These are phyloP conservation scores for Echium plantagineum DNA, from an alignment of 257 asterid species.

Conservation along the genomic window DNA sequence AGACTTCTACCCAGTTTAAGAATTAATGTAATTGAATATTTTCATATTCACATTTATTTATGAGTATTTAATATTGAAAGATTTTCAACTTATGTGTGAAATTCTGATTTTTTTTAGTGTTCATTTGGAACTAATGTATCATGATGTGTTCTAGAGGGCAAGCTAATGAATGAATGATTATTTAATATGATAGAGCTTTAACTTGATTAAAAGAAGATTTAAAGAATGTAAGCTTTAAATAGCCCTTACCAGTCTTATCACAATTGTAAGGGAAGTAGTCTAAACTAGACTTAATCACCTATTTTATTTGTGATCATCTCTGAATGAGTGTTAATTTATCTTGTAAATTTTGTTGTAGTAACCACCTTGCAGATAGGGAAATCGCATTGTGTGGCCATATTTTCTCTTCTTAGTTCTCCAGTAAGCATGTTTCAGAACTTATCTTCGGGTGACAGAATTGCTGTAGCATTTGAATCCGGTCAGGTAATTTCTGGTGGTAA, in stretches of 20 bases:
- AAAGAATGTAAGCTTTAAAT: too few species aligned
- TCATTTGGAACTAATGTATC: too few species aligned
- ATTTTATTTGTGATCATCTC: background rate
- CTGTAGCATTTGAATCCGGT: constrained; percentile 72
- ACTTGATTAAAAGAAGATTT: too few species aligned
- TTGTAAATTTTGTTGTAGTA: constrained; percentile 40
- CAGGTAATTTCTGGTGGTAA: constrained; percentile 32
- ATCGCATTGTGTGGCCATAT: constrained; percentile 40
- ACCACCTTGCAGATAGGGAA: constrained; percentile 28
- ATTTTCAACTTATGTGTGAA: too few species aligned
- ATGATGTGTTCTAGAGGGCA: too few species aligned
- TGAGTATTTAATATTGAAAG: too few species aligned
- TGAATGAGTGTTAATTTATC: constrained; percentile 19
- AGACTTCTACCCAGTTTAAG: too few species aligned
- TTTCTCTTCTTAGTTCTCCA: constrained; percentile 53
- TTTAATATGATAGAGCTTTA: too few species aligned
- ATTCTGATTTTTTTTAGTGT: too few species aligned
- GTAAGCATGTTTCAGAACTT: constrained; percentile 52
- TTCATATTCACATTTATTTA: too few species aligned
- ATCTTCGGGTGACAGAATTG: constrained; percentile 54
- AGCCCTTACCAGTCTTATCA: background rate
- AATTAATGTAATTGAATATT: too few species aligned
- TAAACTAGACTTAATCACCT: background rate
- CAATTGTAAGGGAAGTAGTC: background rate
- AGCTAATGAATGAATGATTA: too few species aligned